A percentile compares a stretch with the other conserved stretches of the same genome.
phyloP scores from a whole-genome alignment of 192 early-diverging fungal species.

The Anaeromyces robustus region DNA sequence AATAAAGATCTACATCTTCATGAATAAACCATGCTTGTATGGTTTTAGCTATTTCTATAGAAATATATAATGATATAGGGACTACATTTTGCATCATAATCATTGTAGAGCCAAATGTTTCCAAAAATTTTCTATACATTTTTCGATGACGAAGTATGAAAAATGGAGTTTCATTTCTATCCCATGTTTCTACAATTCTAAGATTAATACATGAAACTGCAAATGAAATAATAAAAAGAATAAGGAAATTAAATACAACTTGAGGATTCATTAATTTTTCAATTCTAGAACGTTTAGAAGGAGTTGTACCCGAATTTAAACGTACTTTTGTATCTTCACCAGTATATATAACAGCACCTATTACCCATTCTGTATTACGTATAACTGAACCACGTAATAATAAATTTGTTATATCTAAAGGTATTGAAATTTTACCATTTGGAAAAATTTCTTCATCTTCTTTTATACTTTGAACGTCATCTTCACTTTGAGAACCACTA shows the following conservation, averaged over 20 bases:
- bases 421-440: neutral
- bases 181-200: neutral
- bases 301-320: slow-evolving; percentile 83
- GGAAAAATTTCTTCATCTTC: neutral
- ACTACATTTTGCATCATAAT: slow-evolving; percentile 92
- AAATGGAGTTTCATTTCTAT: slow-evolving; percentile 14
- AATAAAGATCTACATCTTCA: slow-evolving; percentile 80
- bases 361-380: slow-evolving; percentile 78
- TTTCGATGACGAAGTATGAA: slow-evolving; percentile 4
- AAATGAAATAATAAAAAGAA: slow-evolving; percentile 50
- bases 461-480: neutral
- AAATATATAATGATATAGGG: slow-evolving; percentile 87
- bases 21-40: slow-evolving; percentile 83
- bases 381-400: slow-evolving; percentile 83
- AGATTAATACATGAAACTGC: slow-evolving; percentile 11
- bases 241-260: slow-evolving; percentile 59
- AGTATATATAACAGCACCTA: slow-evolving; percentile 78
- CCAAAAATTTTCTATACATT: neutral
- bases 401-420: slow-evolving; percentile 12
- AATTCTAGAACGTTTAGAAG: slow-evolving; percentile 78
- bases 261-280: slow-evolving; percentile 85
- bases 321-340: slow-evolving; percentile 94
- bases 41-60: slow-evolving; percentile 82
- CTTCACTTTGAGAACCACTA: too few species aligned
- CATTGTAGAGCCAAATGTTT: slow-evolving; percentile 40